Percentiles rank a stretch among this genome's conserved stretches.
phyloP scores from a whole-genome alignment of 2,329 filamentous ascomycete species.

The Claviceps spartinae region DNA sequence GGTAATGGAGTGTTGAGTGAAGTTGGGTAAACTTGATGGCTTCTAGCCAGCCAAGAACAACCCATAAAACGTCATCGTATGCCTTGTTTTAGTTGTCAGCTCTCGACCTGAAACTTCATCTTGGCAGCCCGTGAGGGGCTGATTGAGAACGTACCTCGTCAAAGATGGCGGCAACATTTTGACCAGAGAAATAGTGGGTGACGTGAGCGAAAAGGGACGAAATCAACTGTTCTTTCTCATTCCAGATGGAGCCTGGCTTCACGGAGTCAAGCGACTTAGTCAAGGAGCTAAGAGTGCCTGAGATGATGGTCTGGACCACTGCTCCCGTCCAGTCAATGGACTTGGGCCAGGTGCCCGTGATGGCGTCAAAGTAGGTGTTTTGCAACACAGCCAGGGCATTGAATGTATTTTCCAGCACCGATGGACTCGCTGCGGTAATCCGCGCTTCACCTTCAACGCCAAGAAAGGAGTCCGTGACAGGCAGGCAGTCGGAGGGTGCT shows the following conservation, averaged over 20 bases:
- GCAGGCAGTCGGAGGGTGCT: neutral
- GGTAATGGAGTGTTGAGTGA: constrained; percentile 54
- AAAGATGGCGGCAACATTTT: constrained; percentile 62
- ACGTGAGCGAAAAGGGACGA: constrained; percentile 70
- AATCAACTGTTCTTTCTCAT: constrained; percentile 61
- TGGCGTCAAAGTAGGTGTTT: constrained; percentile 59
- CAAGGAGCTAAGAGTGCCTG: constrained; percentile 58
- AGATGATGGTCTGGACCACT: constrained; percentile 67
- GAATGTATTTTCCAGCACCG: constrained; percentile 36
- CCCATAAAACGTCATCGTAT: constrained; percentile 92
- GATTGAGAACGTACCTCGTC: constrained; percentile 28
- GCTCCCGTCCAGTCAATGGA: constrained; percentile 92
- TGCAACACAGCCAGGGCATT: constrained; percentile 64
- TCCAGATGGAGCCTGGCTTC: constrained; percentile 25
- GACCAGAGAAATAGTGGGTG: constrained; percentile 70
- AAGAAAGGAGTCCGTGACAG: neutral
- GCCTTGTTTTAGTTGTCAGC: constrained; percentile 35
- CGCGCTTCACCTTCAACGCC: neutral
- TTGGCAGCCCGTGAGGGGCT: neutral
- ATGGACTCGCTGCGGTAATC: neutral
- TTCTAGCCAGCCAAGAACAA: constrained; percentile 83
- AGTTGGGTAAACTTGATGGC: constrained; percentile 59
- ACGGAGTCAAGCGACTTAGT: constrained; percentile 40
- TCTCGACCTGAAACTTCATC: neutral
- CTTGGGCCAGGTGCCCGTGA: constrained; percentile 69